Conservation (phyloP, 75 land plant genomes). For the Ceratopteris richardii region DNA sequence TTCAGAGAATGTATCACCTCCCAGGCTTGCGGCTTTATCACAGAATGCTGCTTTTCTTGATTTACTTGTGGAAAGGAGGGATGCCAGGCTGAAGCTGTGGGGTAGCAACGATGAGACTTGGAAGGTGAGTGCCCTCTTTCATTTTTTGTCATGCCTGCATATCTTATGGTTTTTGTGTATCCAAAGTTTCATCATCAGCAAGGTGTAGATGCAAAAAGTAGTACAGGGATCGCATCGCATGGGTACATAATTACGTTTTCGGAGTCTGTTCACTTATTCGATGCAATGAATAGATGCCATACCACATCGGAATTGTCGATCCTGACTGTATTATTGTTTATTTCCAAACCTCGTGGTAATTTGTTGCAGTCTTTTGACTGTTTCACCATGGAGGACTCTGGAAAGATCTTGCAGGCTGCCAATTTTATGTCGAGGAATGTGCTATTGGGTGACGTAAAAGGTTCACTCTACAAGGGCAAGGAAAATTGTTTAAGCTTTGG, state of each 20-base stretch:
- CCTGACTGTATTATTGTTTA: too few relatives aligned
- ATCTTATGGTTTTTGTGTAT: not conserved
- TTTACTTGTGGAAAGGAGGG: conserved; percentile 9
- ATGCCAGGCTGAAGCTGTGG: conserved; percentile 6
- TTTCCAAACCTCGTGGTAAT: too few relatives aligned
- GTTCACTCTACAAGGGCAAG: not conserved
- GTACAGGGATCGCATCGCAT: too few relatives aligned
- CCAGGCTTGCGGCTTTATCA: conserved; percentile 2
- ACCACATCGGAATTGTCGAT: too few relatives aligned
- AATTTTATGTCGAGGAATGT: not conserved
- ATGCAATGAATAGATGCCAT: too few relatives aligned
- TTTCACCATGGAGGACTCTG: not conserved
- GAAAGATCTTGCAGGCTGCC: not conserved
- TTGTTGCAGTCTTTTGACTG: not conserved
- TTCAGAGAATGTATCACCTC: conserved; percentile 5
- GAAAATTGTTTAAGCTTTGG: not conserved
- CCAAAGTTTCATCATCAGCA: too few relatives aligned
- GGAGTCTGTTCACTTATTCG: too few relatives aligned
- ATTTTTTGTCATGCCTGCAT: not conserved
- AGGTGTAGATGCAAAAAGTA: too few relatives aligned
- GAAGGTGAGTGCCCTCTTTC: not conserved
- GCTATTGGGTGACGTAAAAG: not conserved
- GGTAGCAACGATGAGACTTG: not conserved
- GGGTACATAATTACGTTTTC: too few relatives aligned
- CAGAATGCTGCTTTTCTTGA: conserved; percentile 2